Conservation (phyloP, 2,329 filamentous ascomycete genomes). For the Botrytis aclada region DNA sequence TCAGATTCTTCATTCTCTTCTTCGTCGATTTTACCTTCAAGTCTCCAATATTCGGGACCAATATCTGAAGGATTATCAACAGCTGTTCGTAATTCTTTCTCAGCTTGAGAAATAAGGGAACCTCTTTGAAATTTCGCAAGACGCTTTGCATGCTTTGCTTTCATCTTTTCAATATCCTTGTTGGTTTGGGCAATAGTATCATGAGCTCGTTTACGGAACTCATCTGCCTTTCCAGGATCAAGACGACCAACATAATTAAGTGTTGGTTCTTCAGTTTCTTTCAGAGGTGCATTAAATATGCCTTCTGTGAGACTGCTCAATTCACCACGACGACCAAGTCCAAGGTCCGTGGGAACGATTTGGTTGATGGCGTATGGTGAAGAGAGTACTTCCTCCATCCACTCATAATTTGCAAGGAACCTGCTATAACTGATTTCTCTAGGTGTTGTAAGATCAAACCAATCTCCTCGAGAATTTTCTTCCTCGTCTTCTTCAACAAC, state of each 20-base stretch:
- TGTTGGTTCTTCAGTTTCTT: slow-evolving; percentile 43
- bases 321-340: slow-evolving; percentile 79
- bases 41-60: slow-evolving; percentile 59
- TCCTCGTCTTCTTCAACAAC: slow-evolving; percentile 66
- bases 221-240: slow-evolving; percentile 72
- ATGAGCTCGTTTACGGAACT: slow-evolving; percentile 76
- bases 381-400: slow-evolving; percentile 96
- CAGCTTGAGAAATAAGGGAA: slow-evolving; percentile 67
- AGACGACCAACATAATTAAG: slow-evolving; percentile 58
- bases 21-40: slow-evolving; percentile 56
- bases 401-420: slow-evolving; percentile 94
- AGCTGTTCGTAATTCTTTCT: slow-evolving; percentile 69
- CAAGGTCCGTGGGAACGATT: slow-evolving; percentile 83
- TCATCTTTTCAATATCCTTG: slow-evolving; percentile 81
- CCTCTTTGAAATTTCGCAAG: slow-evolving; percentile 72
- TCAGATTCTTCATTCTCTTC: slow-evolving; percentile 44
- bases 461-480: slow-evolving; percentile 79
- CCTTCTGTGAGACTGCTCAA: slow-evolving; percentile 78
- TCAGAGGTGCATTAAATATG: slow-evolving; percentile 68
- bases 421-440: slow-evolving; percentile 83
- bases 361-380: slow-evolving; percentile 84
- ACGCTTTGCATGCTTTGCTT: slow-evolving; percentile 70
- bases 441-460: slow-evolving; percentile 85
- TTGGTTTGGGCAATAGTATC: slow-evolving; percentile 71
- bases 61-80: slow-evolving; percentile 53